Base-by-base conservation (phyloP, 2,329 filamentous ascomycete species). In the Diaporthe australafricana region DNA sequence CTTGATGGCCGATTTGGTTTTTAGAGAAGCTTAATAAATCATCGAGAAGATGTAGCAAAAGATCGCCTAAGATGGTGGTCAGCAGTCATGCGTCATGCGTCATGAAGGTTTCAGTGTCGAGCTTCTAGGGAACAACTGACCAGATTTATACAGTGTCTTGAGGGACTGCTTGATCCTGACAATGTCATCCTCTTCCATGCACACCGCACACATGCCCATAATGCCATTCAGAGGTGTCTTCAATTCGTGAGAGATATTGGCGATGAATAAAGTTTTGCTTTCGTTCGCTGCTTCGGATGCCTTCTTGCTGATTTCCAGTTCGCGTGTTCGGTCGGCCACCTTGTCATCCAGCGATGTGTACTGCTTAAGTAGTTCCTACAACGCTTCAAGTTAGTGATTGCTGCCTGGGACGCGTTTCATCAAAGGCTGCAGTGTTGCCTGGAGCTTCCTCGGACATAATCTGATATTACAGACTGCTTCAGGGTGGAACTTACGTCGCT, bases 161-260 rank as follows among this genome's bases (percentile, higher is more conserved):
- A 98, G 85, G 1, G 93, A 96, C 76, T 95, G 90, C 80, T 95
- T 95, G 75, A 98, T 91, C 75, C 92, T 90, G 40, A 87, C 81
- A 17, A 95, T 84, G 77, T 97, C 94, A 62, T 95, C 92, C 80
- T 98, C 95, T 75, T 95, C 93, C 94, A 98, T 96, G 81, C 94
- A 96, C 5, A 98, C 93, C 0, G 94, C 93, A 76, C 93, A 95
- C 92, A 98, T 96, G 72, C 96, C 96, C 77, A 99, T 87, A 62
- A 98, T 98, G 16, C 96, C 96, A 78, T 98, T 98, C 71, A 98
- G 87, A 0, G 96, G 96, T 1, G 96, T 99, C 79, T 98, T 97
- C 45, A 99, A 87, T 81, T 98, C 90, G 76, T 92, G 90, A 1
- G 90, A 92, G 65, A 98, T 98, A 77, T 98, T 98, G 22, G 96